phyloP scores from a whole-genome alignment of 169 alveolate species.

The Plasmodium gonderi region DNA sequence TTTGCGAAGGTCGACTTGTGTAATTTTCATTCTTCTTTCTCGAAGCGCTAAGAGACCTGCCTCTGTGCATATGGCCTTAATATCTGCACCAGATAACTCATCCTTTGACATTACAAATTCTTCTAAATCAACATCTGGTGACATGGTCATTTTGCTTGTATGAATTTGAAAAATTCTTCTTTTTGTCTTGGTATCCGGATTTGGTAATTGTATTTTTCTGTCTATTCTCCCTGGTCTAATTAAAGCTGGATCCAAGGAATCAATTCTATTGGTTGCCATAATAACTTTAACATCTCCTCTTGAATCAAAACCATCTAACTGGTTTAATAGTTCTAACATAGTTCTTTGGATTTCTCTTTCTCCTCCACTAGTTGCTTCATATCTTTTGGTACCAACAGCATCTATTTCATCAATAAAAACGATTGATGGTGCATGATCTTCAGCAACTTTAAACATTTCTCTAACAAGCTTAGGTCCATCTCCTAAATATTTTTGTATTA shows the following conservation, averaged over 20 bases:
- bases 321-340: constrained; percentile 99
- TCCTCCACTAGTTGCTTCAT: constrained; percentile 98
- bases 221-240: constrained; percentile 99
- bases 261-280: constrained; percentile 98
- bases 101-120: constrained; percentile 99
- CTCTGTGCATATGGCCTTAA: constrained; percentile 98
- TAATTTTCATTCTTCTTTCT: constrained; percentile 98
- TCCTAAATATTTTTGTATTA: constrained; percentile 98
- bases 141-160: constrained; percentile 97
- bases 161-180: constrained; percentile 97
- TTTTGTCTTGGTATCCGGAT: constrained; percentile 97
- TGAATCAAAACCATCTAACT: constrained; percentile 99
- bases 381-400: constrained; percentile 98
- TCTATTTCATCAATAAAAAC: constrained; percentile 99
- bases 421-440: constrained; percentile 99
- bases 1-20: constrained; percentile 95
- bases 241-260: constrained; percentile 98
- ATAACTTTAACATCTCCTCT: constrained; percentile 98
- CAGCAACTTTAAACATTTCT: constrained; percentile 99
- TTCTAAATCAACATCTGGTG: constrained; percentile 98
- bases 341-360: constrained; percentile 99
- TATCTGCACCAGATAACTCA: constrained; percentile 99
- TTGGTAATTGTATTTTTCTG: constrained; percentile 98
- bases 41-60: constrained; percentile 99
- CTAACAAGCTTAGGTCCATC: constrained; percentile 99